Base-by-base conservation (phyloP, 164 flowering plant genomes). In the Malania oleifera region DNA sequence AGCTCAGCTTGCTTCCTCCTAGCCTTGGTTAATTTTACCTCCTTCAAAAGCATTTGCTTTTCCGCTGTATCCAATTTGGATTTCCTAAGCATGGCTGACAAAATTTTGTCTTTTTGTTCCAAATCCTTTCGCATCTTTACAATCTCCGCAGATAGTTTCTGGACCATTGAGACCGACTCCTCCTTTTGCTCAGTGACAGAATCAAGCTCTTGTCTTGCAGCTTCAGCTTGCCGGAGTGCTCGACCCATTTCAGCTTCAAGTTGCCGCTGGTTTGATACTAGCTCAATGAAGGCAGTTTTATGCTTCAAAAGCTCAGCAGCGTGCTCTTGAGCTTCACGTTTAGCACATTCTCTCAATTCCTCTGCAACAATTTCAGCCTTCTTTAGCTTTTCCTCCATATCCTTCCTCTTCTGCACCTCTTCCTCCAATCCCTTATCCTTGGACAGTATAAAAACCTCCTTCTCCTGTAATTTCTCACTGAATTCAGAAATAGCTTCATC, bases 241-340 rank as follows among this genome's bases (percentile, higher is more conserved):
- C 97, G 81, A 18, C 87, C 76, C 79, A 90, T 69, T 70, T 90
- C 97, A 17, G 96, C 91, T 71, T 95, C 97, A 57, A 95, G 77
- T 68, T 85, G 96, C 25, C 93, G 61, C 52, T 95, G 99, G 67
- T 74, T 82, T 11, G 99, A 90, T 11, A 86, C 95, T n/a, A 90
- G 82, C 79, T 91, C 97, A 46, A 90, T 74, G 71, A 90, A 84
- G 3, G 96, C 89, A 25, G 91, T 82, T 64, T 95, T 95, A 54
- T 86, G 96, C 77, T 79, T 90, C 80, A 80, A 57, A 46, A 86
- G 67, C 68, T 90, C 91, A 5, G 72, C 61, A 12, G 85, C 72
- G 69, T 84, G 89, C 50, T 82, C 82, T 57, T 78, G 77, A 53
- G 79, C 74, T 61, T 77, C 85, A 24, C 52, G 72, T 61, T 74